A percentile compares a stretch with the other conserved stretches of the same genome.
These are phyloP conservation scores for Trametes versicolor DNA, from an alignment of 1,284 basidiomycete genomes.

Conservation along the genomic window DNA sequence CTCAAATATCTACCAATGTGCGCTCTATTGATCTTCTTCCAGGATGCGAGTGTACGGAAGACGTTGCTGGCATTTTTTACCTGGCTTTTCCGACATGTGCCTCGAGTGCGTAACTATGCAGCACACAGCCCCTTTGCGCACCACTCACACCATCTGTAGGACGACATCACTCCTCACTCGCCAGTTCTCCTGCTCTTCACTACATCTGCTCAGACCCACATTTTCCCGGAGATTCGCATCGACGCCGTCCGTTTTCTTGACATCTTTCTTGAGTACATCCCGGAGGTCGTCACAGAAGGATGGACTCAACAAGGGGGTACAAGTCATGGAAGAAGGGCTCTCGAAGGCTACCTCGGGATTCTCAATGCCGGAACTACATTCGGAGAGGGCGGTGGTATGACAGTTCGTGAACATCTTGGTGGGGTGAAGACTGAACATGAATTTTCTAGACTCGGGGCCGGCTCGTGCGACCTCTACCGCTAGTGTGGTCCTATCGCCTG, in stretches of 20 bases:
- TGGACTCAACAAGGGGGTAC: constrained; percentile 62
- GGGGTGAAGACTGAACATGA: neutral
- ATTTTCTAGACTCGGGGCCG: constrained; percentile 46
- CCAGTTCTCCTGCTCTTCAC: constrained; percentile 84
- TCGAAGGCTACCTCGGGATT: constrained; percentile 82
- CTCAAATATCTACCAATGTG: no score
- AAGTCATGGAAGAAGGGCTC: constrained; percentile 67
- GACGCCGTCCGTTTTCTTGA: constrained; percentile 90
- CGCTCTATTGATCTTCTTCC: neutral
- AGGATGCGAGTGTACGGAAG: constrained; percentile 73
- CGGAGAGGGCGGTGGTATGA: constrained; percentile 63
- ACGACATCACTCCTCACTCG: constrained; percentile 76
- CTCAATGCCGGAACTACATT: constrained; percentile 72
- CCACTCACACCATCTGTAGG: constrained; percentile 42
- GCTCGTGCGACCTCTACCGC: constrained; percentile 67
- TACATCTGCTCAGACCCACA: constrained; percentile 92
- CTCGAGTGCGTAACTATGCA: constrained; percentile 54
- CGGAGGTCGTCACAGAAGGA: constrained; percentile 71
- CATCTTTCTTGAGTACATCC: constrained; percentile 79
- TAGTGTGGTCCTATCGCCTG: constrained; percentile 69
- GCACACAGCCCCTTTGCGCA: neutral
- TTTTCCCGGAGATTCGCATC: constrained; percentile 93
- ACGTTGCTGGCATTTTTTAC: constrained; percentile 66
- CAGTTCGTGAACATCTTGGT: neutral
- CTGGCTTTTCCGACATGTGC: constrained; percentile 79